Percentiles rank a stretch among this genome's conserved stretches.
Conservation (phyloP, 371 early-diverging fungal species). For the Furculomyces boomerangus region DNA sequence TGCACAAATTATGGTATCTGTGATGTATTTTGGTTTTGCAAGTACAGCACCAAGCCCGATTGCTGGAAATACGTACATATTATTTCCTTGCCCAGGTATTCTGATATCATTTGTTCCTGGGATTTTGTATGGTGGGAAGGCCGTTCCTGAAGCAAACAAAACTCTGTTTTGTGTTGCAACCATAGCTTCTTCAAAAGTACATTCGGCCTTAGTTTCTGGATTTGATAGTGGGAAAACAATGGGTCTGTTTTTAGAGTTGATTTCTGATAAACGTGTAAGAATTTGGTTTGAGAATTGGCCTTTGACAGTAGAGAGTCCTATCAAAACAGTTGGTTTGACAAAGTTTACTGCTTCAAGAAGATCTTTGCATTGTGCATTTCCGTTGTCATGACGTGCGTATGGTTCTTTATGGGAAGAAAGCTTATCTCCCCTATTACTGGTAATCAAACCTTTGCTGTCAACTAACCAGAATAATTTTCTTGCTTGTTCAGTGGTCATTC, state of each 20-base stretch:
- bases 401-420: conserved; percentile 62
- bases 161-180: conserved; percentile 50
- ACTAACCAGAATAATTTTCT: conserved; percentile 62
- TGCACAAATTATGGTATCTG: conserved; percentile 62
- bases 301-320: conserved; percentile 61
- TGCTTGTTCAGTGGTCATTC: conserved; percentile 48
- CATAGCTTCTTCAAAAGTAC: conserved; percentile 81
- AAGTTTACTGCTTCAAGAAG: conserved; percentile 53
- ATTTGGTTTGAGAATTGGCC: conserved; percentile 49
- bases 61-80: conserved; percentile 84
- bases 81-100: conserved; percentile 78
- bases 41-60: conserved; percentile 69
- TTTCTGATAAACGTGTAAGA: conserved; percentile 41
- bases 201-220: conserved; percentile 73
- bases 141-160: conserved; percentile 84
- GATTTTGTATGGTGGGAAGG: conserved; percentile 57
- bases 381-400: conserved; percentile 62
- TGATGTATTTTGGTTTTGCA: conserved; percentile 41
- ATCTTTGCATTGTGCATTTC: conserved; percentile 41
- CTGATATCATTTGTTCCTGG: conserved; percentile 28
- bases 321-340: conserved; percentile 57
- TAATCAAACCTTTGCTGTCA: conserved; percentile 71
- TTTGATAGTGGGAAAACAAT: conserved; percentile 88
- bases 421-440: conserved; percentile 64
- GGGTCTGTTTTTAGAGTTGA: conserved; percentile 49